phyloP scores from a whole-genome alignment of 768 basidiomycete species.

The Leccinum fibrillosum region DNA sequence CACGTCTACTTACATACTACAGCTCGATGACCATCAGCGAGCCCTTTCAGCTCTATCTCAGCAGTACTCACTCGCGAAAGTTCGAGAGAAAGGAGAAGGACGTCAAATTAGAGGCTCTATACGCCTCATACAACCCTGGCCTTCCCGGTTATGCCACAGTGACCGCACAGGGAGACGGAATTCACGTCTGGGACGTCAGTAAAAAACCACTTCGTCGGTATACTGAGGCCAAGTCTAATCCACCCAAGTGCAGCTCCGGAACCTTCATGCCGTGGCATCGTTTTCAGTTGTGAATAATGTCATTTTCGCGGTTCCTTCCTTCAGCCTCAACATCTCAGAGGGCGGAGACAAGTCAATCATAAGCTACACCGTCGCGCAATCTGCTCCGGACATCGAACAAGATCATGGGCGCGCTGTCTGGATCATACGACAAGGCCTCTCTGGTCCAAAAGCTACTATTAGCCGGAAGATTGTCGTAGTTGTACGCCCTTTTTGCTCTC shows the following conservation, averaged over 20 bases:
- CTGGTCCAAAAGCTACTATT: conserved; percentile 29
- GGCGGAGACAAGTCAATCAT: conserved; percentile 37
- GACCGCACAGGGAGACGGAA: conserved; percentile 68
- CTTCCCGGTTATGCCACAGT: conserved; percentile 61
- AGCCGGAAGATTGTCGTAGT: conserved; percentile 41
- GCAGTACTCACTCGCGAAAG: conserved; percentile 19
- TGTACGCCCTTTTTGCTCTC: conserved; percentile 36
- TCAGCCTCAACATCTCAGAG: conserved; percentile 38
- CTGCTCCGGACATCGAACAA: conserved; percentile 44
- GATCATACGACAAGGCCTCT: conserved; percentile 58
- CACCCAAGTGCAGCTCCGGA: conserved; percentile 46
- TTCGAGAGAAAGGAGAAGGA: not conserved
- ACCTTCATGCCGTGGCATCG: conserved; percentile 62
- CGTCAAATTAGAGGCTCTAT: conserved; percentile 11
- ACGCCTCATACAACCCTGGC: conserved; percentile 12
- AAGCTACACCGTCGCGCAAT: conserved; percentile 54
- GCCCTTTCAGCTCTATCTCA: conserved; percentile 28
- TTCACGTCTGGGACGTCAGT: conserved; percentile 72
- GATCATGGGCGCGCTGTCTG: conserved; percentile 52
- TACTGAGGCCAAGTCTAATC: conserved; percentile 7
- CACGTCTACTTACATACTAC: conserved; percentile 3
- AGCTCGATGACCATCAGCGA: conserved; percentile 28
- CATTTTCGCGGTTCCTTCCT: conserved; percentile 56
- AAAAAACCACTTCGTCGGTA: not conserved
- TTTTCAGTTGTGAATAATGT: conserved; percentile 69